phyloP scores from a whole-genome alignment of 2,329 filamentous ascomycete genomes.

The Colletotrichum australisinense region DNA sequence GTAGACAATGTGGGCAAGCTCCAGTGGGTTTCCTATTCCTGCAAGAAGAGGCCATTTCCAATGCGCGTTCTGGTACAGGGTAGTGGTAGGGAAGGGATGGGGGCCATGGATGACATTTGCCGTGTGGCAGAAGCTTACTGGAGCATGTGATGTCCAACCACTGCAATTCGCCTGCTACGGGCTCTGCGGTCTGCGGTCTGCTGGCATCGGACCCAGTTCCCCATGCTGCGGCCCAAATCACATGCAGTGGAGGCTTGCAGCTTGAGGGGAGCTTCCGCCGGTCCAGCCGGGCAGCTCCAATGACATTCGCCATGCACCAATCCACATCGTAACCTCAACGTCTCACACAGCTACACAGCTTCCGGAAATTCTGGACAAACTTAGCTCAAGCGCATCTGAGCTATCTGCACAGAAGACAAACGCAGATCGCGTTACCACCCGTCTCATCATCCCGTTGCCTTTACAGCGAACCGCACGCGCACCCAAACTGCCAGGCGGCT shows the following conservation, averaged over 20 bases:
- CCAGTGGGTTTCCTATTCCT: not conserved
- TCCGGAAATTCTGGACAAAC: not conserved
- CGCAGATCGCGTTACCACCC: not conserved
- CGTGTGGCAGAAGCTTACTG: slow-evolving; percentile 12
- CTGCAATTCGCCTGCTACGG: not conserved
- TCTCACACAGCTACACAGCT: not conserved
- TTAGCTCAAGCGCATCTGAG: not conserved
- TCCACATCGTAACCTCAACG: not conserved
- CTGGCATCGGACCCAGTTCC: not conserved
- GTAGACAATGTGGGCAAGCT: not conserved
- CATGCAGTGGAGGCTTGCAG: slow-evolving; percentile 29
- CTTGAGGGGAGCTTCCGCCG: slow-evolving; percentile 3
- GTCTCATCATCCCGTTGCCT: not conserved
- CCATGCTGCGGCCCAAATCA: slow-evolving; percentile 22
- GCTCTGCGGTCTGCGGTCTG: not conserved
- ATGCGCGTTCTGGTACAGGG: not conserved
- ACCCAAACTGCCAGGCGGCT: slow-evolving; percentile 1
- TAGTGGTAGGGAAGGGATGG: not conserved
- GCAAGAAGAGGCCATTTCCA: not conserved
- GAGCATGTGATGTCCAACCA: slow-evolving; percentile 12
- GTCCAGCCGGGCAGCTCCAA: slow-evolving; percentile 11
- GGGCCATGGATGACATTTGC: not conserved
- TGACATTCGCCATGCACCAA: not conserved
- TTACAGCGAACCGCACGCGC: not conserved
- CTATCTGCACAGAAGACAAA: not conserved